Evolutionary conservation across 1,284 basidiomycete species (phyloP).

Genomic region (Lentinula novae-zelandiae): DNA sequence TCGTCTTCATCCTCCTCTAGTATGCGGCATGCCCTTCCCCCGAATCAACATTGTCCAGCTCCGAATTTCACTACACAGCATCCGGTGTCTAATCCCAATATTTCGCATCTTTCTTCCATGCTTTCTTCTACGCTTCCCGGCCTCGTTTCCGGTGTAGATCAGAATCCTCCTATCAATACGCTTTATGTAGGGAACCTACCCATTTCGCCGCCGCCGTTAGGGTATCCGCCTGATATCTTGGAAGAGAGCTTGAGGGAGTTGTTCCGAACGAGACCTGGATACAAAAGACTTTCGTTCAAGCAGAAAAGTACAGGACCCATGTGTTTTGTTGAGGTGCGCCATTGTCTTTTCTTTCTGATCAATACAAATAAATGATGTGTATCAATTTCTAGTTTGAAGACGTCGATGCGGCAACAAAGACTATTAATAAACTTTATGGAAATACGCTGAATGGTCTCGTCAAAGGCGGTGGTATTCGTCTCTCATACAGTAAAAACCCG

Average conservation of each 20-base stretch:
- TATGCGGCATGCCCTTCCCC: not conserved
- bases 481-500: slow-evolving; percentile 96
- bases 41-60: not conserved
- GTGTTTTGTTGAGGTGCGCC: slow-evolving; percentile 90
- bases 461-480: slow-evolving; percentile 90
- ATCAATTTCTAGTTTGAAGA: slow-evolving; percentile 75
- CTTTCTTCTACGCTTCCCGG: not conserved
- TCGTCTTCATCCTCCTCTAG: slow-evolving; percentile 1
- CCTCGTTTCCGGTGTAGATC: slow-evolving; percentile 68
- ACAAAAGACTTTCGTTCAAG: slow-evolving; percentile 88
- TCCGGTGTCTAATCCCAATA: not conserved
- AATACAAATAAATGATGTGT: slow-evolving; percentile 10
- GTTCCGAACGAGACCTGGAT: slow-evolving; percentile 80
- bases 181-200: slow-evolving; percentile 94
- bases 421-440: slow-evolving; percentile 89
- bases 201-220: slow-evolving; percentile 60
- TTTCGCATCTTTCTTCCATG: not conserved
- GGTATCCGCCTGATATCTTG: slow-evolving; percentile 72
- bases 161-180: slow-evolving; percentile 93
- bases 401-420: slow-evolving; percentile 79
- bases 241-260: slow-evolving; percentile 83
- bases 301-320: slow-evolving; percentile 96
- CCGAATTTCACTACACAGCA: not conserved
- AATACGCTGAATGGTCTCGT: slow-evolving; percentile 86
- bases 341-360: slow-evolving; percentile 8